phyloP scores from a whole-genome alignment of 805 yeast genomes.

The Gaillardinia entomophila region DNA sequence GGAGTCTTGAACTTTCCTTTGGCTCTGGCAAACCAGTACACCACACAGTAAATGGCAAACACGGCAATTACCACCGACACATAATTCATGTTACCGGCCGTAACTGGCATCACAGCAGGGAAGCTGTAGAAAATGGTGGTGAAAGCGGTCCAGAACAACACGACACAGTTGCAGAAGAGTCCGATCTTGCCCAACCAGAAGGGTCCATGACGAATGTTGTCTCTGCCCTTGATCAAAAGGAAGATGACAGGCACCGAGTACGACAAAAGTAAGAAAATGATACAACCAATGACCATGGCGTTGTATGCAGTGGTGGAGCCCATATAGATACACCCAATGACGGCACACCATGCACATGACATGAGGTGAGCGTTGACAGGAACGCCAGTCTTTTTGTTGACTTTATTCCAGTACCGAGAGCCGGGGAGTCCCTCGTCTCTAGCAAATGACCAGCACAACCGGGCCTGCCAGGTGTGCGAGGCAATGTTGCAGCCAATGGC shows the following conservation, averaged over 20 bases:
- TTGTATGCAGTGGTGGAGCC: slow-evolving; percentile 66
- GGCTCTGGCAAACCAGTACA: slow-evolving; percentile 49
- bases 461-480: slow-evolving; percentile 63
- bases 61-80: slow-evolving; percentile 53
- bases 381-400: slow-evolving; percentile 43
- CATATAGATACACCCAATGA: slow-evolving; percentile 57
- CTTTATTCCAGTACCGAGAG: slow-evolving; percentile 44
- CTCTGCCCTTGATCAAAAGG: slow-evolving; percentile 44
- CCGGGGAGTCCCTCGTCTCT: slow-evolving; percentile 60
- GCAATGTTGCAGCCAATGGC: slow-evolving; percentile 57
- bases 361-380: slow-evolving; percentile 57
- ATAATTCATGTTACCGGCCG: slow-evolving; percentile 61
- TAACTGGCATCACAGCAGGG: slow-evolving; percentile 60
- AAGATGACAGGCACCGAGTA: slow-evolving; percentile 52
- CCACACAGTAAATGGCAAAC: slow-evolving; percentile 35
- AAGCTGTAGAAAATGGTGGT: slow-evolving; percentile 57
- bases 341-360: slow-evolving; percentile 46
- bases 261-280: slow-evolving; percentile 51
- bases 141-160: slow-evolving; percentile 53
- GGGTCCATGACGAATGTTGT: slow-evolving; percentile 54
- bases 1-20: slow-evolving; percentile 7
- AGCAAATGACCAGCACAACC: slow-evolving; percentile 64
- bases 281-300: slow-evolving; percentile 57
- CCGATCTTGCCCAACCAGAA: slow-evolving; percentile 63
- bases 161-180: slow-evolving; percentile 42